Evolutionary conservation across 352 stramenopile species (phyloP).

Genomic region (Phytophthora capsici): DNA sequence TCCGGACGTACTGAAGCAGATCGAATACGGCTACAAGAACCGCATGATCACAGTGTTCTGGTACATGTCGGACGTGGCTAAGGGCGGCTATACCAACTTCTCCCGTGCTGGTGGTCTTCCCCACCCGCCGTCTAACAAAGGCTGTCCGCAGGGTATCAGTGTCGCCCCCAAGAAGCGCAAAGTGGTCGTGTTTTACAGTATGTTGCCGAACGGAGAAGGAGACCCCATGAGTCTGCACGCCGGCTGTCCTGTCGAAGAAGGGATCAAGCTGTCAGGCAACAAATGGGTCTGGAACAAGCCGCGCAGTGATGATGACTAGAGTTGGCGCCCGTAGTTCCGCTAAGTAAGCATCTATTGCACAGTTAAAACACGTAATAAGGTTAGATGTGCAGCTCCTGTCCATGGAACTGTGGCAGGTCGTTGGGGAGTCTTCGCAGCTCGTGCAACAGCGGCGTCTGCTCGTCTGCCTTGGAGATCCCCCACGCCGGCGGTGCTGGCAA

Average conservation of each 20-base stretch:
- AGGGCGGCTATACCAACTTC: constrained; percentile 79
- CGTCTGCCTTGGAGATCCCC: constrained; percentile 40
- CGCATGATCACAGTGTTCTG: constrained; percentile 88
- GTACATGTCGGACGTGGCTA: constrained; percentile 86
- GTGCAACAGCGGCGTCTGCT: constrained; percentile 62
- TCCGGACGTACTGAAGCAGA: constrained; percentile 47
- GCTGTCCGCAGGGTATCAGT: constrained; percentile 68
- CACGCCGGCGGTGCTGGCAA: constrained; percentile 14
- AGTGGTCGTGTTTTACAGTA: constrained; percentile 85
- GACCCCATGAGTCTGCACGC: constrained; percentile 74
- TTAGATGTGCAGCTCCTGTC: constrained; percentile 69
- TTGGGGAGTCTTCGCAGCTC: constrained; percentile 35
- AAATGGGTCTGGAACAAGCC: constrained; percentile 90
- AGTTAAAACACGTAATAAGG: constrained; percentile 22
- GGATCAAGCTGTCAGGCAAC: constrained; percentile 81
- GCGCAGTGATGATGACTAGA: constrained; percentile 15
- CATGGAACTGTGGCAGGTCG: constrained; percentile 61
- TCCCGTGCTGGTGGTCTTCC: constrained; percentile 56
- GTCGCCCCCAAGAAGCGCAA: constrained; percentile 77
- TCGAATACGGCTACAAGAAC: constrained; percentile 81
- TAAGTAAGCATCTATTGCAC: constrained; percentile 23
- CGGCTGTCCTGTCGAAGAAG: constrained; percentile 73
- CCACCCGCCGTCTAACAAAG: constrained; percentile 53
- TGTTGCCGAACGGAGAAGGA: constrained; percentile 68
- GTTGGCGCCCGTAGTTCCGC: not conserved